Percentiles rank a stretch among this genome's conserved stretches.
Conservation (phyloP, 2,329 filamentous ascomycete species). For the Elsinoe perseae region DNA sequence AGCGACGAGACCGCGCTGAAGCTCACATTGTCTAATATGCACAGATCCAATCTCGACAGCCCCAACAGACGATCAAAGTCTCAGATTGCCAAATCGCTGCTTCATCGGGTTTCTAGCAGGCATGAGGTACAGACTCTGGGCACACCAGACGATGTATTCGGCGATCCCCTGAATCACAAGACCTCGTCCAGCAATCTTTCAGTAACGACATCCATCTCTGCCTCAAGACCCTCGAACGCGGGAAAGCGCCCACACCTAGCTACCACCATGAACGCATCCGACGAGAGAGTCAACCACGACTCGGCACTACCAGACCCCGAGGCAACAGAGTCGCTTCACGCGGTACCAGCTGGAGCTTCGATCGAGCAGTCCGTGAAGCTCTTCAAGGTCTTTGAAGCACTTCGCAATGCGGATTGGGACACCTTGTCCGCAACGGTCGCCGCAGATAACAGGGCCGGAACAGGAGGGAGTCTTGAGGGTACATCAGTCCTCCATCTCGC, state of each 20-base stretch:
- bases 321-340: constrained; percentile 20
- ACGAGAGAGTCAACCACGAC: constrained; percentile 16
- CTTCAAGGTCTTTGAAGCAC: constrained; percentile 86
- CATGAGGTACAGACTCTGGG: constrained; percentile 32
- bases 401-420: constrained; percentile 67
- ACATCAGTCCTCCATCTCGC: constrained; percentile 89
- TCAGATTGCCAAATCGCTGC: constrained; percentile 46
- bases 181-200: constrained; percentile 8
- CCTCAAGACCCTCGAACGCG: not conserved
- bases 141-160: constrained; percentile 6
- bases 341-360: constrained; percentile 33
- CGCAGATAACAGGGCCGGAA: constrained; percentile 68
- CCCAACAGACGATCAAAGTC: constrained; percentile 43
- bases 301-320: constrained; percentile 17
- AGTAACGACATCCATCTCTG: constrained; percentile 11
- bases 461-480: constrained; percentile 52
- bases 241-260: constrained; percentile 28
- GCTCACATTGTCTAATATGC: not conserved
- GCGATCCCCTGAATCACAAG: not conserved
- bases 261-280: constrained; percentile 29
- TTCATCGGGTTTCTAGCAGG: constrained; percentile 46
- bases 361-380: constrained; percentile 92
- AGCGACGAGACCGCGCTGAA: not conserved
- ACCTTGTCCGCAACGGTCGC: constrained; percentile 45
- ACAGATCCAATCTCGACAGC: constrained; percentile 15